Conservation (phyloP, 2,329 filamentous ascomycete genomes). For the Fusarium redolens region DNA sequence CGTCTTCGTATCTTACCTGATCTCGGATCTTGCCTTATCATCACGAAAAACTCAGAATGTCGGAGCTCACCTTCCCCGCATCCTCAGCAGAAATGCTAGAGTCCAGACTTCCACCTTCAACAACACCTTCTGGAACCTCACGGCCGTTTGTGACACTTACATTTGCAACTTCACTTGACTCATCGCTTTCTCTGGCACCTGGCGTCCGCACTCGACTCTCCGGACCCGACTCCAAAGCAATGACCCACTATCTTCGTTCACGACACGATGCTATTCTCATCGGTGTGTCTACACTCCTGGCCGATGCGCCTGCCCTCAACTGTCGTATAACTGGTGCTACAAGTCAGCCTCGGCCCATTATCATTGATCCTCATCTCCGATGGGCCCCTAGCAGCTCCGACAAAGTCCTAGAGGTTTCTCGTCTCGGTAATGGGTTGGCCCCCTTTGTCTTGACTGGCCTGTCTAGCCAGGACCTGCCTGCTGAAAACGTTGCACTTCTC, state of each 20-base stretch:
- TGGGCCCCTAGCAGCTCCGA: conserved; percentile 72
- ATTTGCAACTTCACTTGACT: conserved; percentile 91
- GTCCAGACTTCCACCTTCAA: conserved; percentile 47
- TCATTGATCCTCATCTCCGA: conserved; percentile 82
- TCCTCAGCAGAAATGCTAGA: conserved; percentile 49
- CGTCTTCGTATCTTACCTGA: neutral
- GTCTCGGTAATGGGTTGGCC: conserved; percentile 73
- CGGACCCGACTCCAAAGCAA: conserved; percentile 83
- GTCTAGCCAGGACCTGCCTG: conserved; percentile 56
- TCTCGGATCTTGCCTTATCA: neutral
- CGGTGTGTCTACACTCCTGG: conserved; percentile 84
- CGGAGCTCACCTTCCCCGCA: conserved; percentile 50
- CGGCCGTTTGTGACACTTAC: conserved; percentile 79
- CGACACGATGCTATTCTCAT: conserved; percentile 87
- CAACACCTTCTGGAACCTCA: neutral
- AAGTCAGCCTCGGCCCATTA: conserved; percentile 81
- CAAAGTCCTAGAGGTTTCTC: conserved; percentile 74
- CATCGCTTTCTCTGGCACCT: conserved; percentile 78
- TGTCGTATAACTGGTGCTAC: conserved; percentile 75
- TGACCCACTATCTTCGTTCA: conserved; percentile 91
- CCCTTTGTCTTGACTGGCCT: conserved; percentile 76
- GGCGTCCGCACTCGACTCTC: conserved; percentile 87
- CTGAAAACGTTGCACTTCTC: conserved; percentile 56
- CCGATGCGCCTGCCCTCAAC: conserved; percentile 88
- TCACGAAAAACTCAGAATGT: conserved; percentile 41